A percentile compares a stretch with the other conserved stretches of the same genome.
phyloP scores from a whole-genome alignment of 768 basidiomycete genomes.

The Candolleomyces aberdarensis region DNA sequence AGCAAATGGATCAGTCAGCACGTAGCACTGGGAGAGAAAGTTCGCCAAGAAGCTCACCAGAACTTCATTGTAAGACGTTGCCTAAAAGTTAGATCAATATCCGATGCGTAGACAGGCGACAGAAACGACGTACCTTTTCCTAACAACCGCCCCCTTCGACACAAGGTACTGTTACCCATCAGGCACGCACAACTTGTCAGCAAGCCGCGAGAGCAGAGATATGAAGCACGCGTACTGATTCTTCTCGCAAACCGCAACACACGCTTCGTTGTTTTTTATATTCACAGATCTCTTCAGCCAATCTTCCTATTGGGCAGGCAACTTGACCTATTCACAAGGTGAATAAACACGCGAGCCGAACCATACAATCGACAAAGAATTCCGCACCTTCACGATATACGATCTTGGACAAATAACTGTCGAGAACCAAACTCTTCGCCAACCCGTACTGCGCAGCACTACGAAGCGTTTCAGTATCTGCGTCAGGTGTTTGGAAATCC shows the following conservation, averaged over 20 bases:
- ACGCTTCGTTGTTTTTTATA: constrained; percentile 74
- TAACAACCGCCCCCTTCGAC: constrained; percentile 79
- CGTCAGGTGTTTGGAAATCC: constrained; percentile 61
- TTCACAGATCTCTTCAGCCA: constrained; percentile 84
- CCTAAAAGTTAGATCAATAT: constrained; percentile 32
- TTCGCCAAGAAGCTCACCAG: constrained; percentile 41
- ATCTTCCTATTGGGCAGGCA: constrained; percentile 85
- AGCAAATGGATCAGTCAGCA: background rate
- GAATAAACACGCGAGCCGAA: background rate
- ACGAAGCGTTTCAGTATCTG: constrained; percentile 84
- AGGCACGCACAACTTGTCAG: too few relatives aligned
- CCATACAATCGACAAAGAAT: background rate
- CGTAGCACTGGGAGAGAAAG: background rate
- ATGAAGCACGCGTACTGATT: constrained; percentile 1
- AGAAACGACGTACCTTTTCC: constrained; percentile 64
- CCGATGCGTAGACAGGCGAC: constrained; percentile 5
- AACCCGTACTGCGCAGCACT: constrained; percentile 89
- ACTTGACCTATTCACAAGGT: constrained; percentile 59
- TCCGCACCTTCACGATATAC: constrained; percentile 77
- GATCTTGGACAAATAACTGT: constrained; percentile 79
- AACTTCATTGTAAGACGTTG: constrained; percentile 81
- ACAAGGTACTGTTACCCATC: constrained; percentile 83
- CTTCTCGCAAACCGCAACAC: constrained; percentile 70
- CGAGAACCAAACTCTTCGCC: constrained; percentile 73
- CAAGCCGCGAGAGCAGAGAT: background rate